A percentile compares a stretch with the other conserved stretches of the same genome.
Conservation (phyloP, 768 basidiomycete species). For the Collybia sp. region DNA sequence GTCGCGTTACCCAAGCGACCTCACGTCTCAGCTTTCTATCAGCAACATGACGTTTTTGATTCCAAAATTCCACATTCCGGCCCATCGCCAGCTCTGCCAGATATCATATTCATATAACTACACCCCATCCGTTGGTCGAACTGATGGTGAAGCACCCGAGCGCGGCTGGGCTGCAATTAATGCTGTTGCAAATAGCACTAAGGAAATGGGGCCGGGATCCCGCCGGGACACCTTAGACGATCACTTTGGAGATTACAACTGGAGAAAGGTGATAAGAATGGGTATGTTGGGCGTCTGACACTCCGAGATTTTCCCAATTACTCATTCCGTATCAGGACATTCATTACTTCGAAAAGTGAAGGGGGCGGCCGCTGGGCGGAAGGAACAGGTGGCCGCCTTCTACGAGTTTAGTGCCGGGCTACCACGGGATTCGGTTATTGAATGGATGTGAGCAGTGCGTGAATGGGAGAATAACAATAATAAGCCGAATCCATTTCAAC, state of each 20-base stretch:
- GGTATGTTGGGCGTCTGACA: too few relatives aligned
- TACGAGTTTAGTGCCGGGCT: constrained; percentile 7
- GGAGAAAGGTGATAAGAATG: too few relatives aligned
- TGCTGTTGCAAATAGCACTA: constrained; percentile 10
- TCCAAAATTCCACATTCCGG: constrained; percentile 25
- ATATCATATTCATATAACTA: constrained; percentile 17
- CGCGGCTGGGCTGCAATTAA: constrained; percentile 19
- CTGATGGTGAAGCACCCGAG: constrained; percentile 8
- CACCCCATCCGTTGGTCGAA: constrained; percentile 14
- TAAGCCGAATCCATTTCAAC: too few relatives aligned
- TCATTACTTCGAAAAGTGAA: constrained; percentile 7
- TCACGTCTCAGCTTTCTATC: too few relatives aligned
- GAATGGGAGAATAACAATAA: too few relatives aligned
- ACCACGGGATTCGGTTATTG: background rate
- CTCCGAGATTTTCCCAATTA: too few relatives aligned
- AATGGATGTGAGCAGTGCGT: too few relatives aligned
- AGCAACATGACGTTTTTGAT: constrained; percentile 8
- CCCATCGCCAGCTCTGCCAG: constrained; percentile 18
- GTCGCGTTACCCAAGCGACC: too few relatives aligned
- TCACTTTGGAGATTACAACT: too few relatives aligned
- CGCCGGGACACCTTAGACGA: background rate
- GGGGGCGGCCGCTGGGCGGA: constrained; percentile 3
- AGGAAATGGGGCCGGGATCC: constrained; percentile 21
- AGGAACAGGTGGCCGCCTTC: constrained; percentile 7
- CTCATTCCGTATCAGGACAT: too few relatives aligned